A percentile compares a stretch with the other conserved stretches of the same genome.
Conservation (phyloP, 495 filamentous ascomycete species). For the Neurospora tetrasperma region DNA sequence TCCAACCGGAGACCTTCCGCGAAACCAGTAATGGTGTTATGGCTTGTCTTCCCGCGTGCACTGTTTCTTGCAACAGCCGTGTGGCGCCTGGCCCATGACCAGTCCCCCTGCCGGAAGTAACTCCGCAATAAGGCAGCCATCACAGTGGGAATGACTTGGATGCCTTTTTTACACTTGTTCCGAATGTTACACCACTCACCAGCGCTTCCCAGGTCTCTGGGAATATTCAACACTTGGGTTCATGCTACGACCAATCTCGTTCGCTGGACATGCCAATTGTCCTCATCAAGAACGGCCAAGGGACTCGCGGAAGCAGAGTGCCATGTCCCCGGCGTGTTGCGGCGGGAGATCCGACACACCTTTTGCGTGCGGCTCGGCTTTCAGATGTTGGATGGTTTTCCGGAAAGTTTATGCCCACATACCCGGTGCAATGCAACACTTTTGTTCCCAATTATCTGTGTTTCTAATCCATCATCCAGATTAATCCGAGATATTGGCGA, state of each 20-base stretch:
- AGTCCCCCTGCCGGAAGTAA: background rate
- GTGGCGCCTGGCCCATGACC: background rate
- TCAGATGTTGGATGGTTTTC: background rate
- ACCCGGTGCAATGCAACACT: background rate
- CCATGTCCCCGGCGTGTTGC: background rate
- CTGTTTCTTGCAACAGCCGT: background rate
- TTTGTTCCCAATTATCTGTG: background rate
- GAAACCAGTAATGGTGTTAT: background rate
- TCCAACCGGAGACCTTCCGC: background rate
- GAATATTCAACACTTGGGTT: background rate
- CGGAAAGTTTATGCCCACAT: background rate
- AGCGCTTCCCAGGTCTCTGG: background rate
- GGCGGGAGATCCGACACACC: background rate
- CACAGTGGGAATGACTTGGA: background rate
- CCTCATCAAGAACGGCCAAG: background rate
- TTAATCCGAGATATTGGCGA: background rate
- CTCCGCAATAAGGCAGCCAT: background rate
- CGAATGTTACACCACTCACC: background rate
- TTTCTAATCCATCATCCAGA: background rate
- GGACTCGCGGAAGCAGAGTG: background rate
- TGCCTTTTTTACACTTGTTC: background rate
- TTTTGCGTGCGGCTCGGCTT: background rate
- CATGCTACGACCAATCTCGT: background rate
- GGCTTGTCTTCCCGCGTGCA: background rate
- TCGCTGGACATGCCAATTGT: background rate